phyloP scores from a whole-genome alignment of 129 eudicot genomes.

The Cynara cardunculus region DNA sequence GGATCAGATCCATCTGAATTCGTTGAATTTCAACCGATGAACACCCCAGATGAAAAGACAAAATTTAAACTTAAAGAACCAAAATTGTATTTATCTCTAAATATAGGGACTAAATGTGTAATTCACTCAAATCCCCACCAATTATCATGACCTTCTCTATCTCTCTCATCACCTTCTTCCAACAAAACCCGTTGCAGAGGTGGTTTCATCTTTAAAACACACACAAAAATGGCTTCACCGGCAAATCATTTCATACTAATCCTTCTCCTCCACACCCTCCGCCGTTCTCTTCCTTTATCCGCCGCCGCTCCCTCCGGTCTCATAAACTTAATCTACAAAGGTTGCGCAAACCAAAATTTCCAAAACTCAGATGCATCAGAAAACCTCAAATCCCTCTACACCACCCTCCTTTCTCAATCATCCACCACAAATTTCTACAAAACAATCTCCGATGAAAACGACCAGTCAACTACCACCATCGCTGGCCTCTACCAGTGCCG shows the following conservation, averaged over 20 bases:
- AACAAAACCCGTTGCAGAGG: slow-evolving; percentile 8
- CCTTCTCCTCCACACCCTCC: slow-evolving; percentile 13
- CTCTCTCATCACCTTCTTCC: slow-evolving; percentile 14
- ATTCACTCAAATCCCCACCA: neutral
- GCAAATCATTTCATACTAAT: slow-evolving; percentile 11
- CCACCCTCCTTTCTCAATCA: slow-evolving; percentile 49
- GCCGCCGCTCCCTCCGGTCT: slow-evolving; percentile 30
- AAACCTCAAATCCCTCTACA: slow-evolving; percentile 47
- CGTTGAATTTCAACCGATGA: too few species aligned
- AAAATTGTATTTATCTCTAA: neutral
- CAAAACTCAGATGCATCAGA: slow-evolving; percentile 44
- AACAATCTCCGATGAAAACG: slow-evolving; percentile 36
- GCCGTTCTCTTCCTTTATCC: neutral
- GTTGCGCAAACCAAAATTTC: slow-evolving; percentile 81
- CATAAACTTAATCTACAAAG: slow-evolving; percentile 60
- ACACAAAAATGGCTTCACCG: slow-evolving; percentile 36
- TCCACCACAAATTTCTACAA: slow-evolving; percentile 57
- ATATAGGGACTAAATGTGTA: neutral
- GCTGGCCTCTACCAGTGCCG: slow-evolving; percentile 87
- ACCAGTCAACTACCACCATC: slow-evolving; percentile 38
- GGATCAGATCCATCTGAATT: too few species aligned
- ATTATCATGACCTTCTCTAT: slow-evolving; percentile 3
- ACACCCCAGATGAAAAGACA: too few species aligned
- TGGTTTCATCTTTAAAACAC: neutral
- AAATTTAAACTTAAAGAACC: neutral